Conservation (phyloP, 257 asterid species). For the Catharanthus roseus region DNA sequence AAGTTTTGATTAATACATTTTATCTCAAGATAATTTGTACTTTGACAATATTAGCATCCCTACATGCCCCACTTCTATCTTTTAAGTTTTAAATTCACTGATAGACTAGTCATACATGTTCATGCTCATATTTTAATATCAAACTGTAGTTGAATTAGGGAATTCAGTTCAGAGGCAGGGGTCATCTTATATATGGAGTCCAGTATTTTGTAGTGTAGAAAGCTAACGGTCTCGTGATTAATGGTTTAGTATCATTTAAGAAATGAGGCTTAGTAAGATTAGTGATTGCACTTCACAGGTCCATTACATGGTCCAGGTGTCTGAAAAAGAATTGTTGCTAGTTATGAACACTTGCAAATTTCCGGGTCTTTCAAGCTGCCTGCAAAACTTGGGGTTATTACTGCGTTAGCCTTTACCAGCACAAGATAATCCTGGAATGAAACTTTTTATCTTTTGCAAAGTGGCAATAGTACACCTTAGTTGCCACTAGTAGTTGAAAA, state of each 20-base stretch:
- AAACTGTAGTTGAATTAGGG: neutral
- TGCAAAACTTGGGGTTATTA: neutral
- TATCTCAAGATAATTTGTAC: neutral
- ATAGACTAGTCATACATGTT: neutral
- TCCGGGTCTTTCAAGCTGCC: neutral
- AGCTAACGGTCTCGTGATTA: neutral
- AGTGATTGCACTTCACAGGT: neutral
- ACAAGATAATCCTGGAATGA: neutral
- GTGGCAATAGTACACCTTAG: neutral
- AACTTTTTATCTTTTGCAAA: neutral
- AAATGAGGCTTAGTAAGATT: neutral
- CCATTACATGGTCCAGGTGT: neutral
- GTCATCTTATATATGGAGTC: neutral
- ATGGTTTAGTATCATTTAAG: neutral
- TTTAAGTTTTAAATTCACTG: neutral
- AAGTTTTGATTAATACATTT: neutral
- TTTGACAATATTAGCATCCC: neutral
- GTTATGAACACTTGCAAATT: neutral
- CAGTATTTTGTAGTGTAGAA: neutral
- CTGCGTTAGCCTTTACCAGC: neutral
- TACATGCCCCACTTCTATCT: neutral
- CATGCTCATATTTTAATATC: neutral
- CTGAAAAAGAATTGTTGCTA: neutral
- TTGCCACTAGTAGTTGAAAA: neutral
- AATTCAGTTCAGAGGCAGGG: neutral